A percentile compares a stretch with the other conserved stretches of the same genome.
These are phyloP conservation scores for Penicillium atrosanguineum DNA, from an alignment of 495 filamentous ascomycete species.

Conservation along the genomic window DNA sequence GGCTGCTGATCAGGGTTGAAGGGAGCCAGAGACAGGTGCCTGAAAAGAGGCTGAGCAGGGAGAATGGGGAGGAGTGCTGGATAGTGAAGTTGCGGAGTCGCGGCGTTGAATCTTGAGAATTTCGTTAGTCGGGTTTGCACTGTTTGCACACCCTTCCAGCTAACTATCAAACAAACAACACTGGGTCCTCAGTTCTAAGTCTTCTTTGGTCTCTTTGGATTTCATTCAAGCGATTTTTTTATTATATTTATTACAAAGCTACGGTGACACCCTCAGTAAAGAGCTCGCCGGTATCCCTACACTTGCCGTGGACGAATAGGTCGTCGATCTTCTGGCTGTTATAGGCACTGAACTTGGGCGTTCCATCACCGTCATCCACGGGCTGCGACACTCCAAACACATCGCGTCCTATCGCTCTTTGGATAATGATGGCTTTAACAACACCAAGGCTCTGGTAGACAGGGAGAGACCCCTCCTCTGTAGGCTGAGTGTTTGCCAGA, in stretches of 20 bases:
- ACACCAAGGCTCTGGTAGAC: too few species aligned
- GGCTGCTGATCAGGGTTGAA: neutral
- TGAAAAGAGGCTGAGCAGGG: neutral
- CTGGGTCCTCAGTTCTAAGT: neutral
- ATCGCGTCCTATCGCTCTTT: slow-evolving; percentile 16
- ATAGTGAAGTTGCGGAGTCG: slow-evolving; percentile 19
- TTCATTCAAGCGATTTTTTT: too few species aligned
- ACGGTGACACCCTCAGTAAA: too few species aligned
- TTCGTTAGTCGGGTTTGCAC: slow-evolving; percentile 36
- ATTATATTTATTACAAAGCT: neutral
- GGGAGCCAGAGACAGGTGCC: neutral
- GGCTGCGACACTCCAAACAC: slow-evolving; percentile 21
- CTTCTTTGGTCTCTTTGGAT: neutral
- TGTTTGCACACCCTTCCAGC: slow-evolving; percentile 29
- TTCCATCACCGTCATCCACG: slow-evolving; percentile 28
- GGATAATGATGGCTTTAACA: slow-evolving; percentile 15
- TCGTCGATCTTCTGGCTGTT: slow-evolving; percentile 29
- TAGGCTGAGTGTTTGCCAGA: slow-evolving; percentile 15
- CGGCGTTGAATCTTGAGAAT: slow-evolving; percentile 34
- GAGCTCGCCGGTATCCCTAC: neutral
- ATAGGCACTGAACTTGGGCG: slow-evolving; percentile 26
- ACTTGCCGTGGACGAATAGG: slow-evolving; percentile 24
- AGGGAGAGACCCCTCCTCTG: slow-evolving; percentile 23
- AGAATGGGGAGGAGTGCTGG: neutral
- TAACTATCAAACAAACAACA: neutral